These are phyloP conservation scores for Oryza coarctata DNA, from an alignment of 176 grass and related monocot genomes.

Conservation along the genomic window DNA sequence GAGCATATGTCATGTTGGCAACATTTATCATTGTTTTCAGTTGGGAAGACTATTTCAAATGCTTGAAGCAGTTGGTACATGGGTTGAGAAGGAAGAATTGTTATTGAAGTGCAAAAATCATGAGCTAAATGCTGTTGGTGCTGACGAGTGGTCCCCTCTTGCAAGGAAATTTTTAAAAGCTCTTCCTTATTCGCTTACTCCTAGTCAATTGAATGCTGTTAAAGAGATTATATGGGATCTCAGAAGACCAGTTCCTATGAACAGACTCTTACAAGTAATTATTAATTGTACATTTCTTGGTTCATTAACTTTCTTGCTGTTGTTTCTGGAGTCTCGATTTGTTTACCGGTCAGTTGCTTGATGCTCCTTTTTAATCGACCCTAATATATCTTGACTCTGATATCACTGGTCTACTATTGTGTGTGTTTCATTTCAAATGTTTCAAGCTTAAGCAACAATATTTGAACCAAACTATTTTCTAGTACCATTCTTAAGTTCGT, in stretches of 20 bases:
- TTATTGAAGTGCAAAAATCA: slow-evolving; percentile 72
- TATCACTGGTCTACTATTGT: background rate
- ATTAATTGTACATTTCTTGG: slow-evolving; percentile 31
- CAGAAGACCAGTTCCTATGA: slow-evolving; percentile 87
- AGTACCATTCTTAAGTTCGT: background rate
- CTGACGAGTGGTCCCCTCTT: slow-evolving; percentile 68
- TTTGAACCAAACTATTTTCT: slow-evolving; percentile 17
- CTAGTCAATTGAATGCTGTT: slow-evolving; percentile 82
- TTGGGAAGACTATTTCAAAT: slow-evolving; percentile 91
- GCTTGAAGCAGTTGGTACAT: slow-evolving; percentile 81
- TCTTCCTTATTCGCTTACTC: slow-evolving; percentile 84
- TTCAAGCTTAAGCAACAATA: slow-evolving; percentile 19
- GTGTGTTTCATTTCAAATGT: slow-evolving; percentile 21
- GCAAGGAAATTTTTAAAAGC: slow-evolving; percentile 62
- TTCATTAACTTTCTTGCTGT: slow-evolving; percentile 21
- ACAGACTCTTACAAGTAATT: slow-evolving; percentile 89
- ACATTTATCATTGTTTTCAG: slow-evolving; percentile 50
- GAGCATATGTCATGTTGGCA: slow-evolving; percentile 20
- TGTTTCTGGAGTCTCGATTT: slow-evolving; percentile 33
- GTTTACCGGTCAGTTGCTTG: slow-evolving; percentile 26
- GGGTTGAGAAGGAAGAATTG: slow-evolving; percentile 72
- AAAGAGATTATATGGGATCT: slow-evolving; percentile 99
- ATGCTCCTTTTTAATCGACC: background rate
- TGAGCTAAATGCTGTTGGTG: slow-evolving; percentile 59
- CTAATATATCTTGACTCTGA: background rate